Evolutionary conservation across 306 rosid genomes (phyloP).

Genomic region (Rubus parviflorus): DNA sequence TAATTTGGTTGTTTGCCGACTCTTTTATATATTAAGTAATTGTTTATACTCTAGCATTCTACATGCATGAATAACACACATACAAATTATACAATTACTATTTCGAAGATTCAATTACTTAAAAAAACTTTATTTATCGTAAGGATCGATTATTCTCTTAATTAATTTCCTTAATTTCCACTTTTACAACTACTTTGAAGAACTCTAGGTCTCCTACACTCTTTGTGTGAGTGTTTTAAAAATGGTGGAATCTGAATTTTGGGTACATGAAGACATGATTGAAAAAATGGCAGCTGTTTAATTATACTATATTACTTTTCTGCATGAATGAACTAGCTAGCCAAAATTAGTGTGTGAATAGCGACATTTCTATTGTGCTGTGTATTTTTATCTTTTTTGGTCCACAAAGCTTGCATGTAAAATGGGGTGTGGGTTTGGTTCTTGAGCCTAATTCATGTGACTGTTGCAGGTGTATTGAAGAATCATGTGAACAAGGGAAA

Average conservation of each 20-base stretch:
- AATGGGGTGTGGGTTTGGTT: not conserved
- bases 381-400: not conserved
- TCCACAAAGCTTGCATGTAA: slow-evolving; percentile 19
- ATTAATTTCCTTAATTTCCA: too few relatives aligned
- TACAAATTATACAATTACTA: not conserved
- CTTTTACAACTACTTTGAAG: too few relatives aligned
- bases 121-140: too few relatives aligned
- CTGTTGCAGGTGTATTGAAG: slow-evolving; percentile 64
- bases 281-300: not conserved
- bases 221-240: not conserved
- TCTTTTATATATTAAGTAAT: not conserved
- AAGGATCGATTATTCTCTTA: too few relatives aligned
- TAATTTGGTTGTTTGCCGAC: not conserved
- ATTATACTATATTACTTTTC: not conserved
- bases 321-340: not conserved
- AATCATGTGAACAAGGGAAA: slow-evolving; percentile 71
- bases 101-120: not conserved
- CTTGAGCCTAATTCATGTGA: slow-evolving; percentile 40
- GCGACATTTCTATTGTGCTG: not conserved
- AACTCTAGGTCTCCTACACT: not conserved
- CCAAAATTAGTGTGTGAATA: not conserved
- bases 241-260: not conserved
- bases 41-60: not conserved
- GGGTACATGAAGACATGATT: not conserved
- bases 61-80: not conserved